These are phyloP conservation scores for Candida montana DNA, from an alignment of 805 yeast genomes.

Conservation along the genomic window DNA sequence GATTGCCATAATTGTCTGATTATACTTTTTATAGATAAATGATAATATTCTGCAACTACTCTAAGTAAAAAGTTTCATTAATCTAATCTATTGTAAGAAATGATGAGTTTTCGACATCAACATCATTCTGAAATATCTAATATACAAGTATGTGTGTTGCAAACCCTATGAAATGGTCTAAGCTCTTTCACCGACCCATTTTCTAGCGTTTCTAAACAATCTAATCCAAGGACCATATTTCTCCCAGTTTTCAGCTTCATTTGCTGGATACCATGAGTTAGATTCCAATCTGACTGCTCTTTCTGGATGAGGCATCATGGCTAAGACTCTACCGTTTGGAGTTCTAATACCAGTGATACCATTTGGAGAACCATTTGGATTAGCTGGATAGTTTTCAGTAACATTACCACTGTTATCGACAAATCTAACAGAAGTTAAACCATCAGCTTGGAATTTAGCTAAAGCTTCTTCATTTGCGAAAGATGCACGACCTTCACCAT, in stretches of 20 bases:
- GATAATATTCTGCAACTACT: too few relatives aligned
- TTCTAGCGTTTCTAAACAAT: conserved; percentile 86
- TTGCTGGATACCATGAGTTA: conserved; percentile 85
- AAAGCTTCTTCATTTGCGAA: conserved; percentile 47
- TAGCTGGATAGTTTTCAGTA: conserved; percentile 82
- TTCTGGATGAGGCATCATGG: conserved; percentile 99
- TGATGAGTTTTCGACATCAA: too few relatives aligned
- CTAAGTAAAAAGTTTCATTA: too few relatives aligned
- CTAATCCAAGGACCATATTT: conserved; percentile 94
- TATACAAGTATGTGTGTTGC: background rate
- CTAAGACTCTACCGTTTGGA: conserved; percentile 90
- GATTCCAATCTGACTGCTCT: conserved; percentile 84
- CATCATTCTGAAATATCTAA: too few relatives aligned
- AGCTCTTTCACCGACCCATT: conserved; percentile 63
- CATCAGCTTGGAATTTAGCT: conserved; percentile 43
- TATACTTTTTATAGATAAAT: too few relatives aligned
- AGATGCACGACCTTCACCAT: conserved; percentile 93
- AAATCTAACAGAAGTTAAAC: conserved; percentile 65
- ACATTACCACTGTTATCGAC: conserved; percentile 87
- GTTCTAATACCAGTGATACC: conserved; percentile 91
- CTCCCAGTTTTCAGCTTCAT: conserved; percentile 57
- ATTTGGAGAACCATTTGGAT: conserved; percentile 93
- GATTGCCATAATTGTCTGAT: too few relatives aligned
- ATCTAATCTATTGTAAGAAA: too few relatives aligned
- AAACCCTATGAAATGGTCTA: background rate